A percentile compares a stretch with the other conserved stretches of the same genome.
Evolutionary conservation across 2,329 filamentous ascomycete genomes (phyloP).

Genomic region (Cryphonectria nitschkei): DNA sequence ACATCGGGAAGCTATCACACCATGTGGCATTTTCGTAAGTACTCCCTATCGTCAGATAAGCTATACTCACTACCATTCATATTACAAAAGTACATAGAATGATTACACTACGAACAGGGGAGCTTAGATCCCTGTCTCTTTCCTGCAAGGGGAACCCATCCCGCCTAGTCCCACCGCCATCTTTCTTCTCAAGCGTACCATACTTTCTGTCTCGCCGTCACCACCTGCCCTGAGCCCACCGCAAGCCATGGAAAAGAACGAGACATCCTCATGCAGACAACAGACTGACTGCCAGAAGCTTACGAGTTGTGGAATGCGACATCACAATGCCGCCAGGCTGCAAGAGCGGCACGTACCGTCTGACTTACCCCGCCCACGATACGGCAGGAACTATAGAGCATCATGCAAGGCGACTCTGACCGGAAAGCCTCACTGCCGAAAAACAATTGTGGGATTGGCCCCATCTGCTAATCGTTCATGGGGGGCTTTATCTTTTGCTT

Average conservation of each 20-base stretch:
- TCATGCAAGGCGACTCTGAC: conserved; percentile 19
- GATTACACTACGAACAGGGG: neutral
- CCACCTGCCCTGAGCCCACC: neutral
- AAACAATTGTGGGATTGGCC: neutral
- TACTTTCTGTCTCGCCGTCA: neutral
- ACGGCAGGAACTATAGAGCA: neutral
- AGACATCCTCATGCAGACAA: neutral
- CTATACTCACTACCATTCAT: accelerated
- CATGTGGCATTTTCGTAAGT: neutral
- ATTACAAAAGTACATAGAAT: neutral
- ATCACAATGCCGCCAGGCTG: conserved; percentile 2
- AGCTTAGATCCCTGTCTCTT: neutral
- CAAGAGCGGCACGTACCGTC: conserved; percentile 18
- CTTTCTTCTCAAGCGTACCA: neutral
- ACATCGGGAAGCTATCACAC: neutral
- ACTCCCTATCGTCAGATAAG: neutral
- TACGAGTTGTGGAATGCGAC: neutral
- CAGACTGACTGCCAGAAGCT: neutral
- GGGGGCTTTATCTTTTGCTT: neutral
- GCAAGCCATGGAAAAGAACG: neutral
- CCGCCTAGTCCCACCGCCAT: neutral
- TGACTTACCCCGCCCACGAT: conserved; percentile 1
- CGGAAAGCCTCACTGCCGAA: conserved; percentile 14
- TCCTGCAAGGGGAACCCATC: neutral
- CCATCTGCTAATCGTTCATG: neutral